phyloP scores from a whole-genome alignment of 83 land plant species.

The Larix sibirica region DNA sequence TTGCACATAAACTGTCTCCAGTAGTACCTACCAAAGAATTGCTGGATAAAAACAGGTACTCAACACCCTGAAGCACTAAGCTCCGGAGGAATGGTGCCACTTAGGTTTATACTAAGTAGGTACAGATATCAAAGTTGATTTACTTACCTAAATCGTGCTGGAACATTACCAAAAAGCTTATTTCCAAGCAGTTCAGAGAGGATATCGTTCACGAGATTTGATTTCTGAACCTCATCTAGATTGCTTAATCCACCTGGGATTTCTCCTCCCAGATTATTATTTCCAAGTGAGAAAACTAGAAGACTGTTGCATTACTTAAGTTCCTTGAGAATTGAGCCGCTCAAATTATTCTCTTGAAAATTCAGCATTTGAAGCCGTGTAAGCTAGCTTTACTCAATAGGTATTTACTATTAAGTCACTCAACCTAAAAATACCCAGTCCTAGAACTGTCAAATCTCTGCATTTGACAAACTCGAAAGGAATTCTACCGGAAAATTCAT shows the following conservation, averaged over 20 bases:
- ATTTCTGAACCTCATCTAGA: conserved; percentile 37
- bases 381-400: conserved; percentile 37
- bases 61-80: conserved; percentile 45
- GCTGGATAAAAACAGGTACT: conserved; percentile 41
- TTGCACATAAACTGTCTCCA: conserved; percentile 35
- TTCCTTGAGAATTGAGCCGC: conserved; percentile 59
- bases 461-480: conserved; percentile 41
- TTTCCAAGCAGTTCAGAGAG: conserved; percentile 57
- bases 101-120: conserved; percentile 49
- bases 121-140: conserved; percentile 46
- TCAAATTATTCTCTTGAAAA: conserved; percentile 42
- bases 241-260: conserved; percentile 44
- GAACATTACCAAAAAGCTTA: conserved; percentile 55
- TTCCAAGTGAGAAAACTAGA: conserved; percentile 28
- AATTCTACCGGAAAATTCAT: conserved; percentile 45
- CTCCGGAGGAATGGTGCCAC: conserved; percentile 49
- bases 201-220: conserved; percentile 57
- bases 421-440: conserved; percentile 37
- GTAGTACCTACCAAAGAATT: conserved; percentile 55
- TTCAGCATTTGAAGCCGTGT: conserved; percentile 30
- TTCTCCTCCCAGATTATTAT: conserved; percentile 50
- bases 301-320: conserved; percentile 45
- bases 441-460: conserved; percentile 30
- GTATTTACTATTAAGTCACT: conserved; percentile 38
- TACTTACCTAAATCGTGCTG: conserved; percentile 31